phyloP scores from a whole-genome alignment of 2,329 filamentous ascomycete genomes.

The Colletotrichum kahawae region DNA sequence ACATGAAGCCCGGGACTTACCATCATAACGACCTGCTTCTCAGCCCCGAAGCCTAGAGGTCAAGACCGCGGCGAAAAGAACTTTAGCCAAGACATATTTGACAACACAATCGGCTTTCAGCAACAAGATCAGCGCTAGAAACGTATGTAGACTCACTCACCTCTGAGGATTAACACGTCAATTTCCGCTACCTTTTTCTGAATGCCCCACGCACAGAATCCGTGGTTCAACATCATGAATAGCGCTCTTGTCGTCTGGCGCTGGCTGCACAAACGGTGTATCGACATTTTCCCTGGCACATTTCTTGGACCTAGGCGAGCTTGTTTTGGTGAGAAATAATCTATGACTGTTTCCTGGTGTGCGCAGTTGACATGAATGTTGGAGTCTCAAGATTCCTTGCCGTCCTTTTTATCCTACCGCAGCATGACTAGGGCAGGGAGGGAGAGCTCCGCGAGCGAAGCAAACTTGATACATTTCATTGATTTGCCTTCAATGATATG shows the following conservation, averaged over 20 bases:
- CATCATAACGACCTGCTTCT: background rate
- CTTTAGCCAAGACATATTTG: background rate
- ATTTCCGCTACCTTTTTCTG: background rate
- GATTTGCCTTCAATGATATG: no score
- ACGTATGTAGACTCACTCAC: background rate
- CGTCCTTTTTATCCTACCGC: no score
- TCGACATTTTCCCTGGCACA: background rate
- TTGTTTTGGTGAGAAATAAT: background rate
- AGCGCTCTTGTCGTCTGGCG: background rate
- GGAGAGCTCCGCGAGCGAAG: no score
- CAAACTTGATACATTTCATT: no score
- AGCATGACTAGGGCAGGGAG: no score
- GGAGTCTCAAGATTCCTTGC: no score
- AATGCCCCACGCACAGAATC: background rate
- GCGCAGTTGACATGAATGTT: no score
- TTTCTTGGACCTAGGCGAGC: background rate
- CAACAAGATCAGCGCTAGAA: background rate
- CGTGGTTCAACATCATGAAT: background rate
- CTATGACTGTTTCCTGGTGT: background rate
- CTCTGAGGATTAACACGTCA: background rate
- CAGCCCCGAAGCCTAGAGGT: background rate
- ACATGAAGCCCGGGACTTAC: background rate
- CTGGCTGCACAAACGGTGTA: background rate
- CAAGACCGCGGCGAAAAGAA: background rate
- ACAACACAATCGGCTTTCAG: background rate